These are phyloP conservation scores for Phytophthora crassamura DNA, from an alignment of 352 stramenopile species.

Conservation along the genomic window DNA sequence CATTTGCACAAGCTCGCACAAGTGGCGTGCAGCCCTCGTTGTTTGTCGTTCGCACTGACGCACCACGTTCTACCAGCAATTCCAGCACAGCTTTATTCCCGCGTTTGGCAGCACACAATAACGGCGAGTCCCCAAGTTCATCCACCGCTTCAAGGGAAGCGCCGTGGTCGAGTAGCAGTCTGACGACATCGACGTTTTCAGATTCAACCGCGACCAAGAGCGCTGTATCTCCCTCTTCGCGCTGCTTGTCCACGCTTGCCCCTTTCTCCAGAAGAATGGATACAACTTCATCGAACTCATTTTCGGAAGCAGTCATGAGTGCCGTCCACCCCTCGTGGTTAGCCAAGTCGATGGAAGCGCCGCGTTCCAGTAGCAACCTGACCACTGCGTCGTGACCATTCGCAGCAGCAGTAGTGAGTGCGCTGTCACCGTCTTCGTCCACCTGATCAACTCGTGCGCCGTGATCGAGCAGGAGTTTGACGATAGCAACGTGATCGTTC, in stretches of 20 bases:
- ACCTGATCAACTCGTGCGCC: conserved; percentile 2
- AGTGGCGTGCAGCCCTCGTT: conserved; percentile 1
- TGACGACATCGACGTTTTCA: not conserved
- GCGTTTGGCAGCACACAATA: conserved; percentile 7
- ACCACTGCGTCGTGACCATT: conserved; percentile 5
- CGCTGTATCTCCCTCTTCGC: not conserved
- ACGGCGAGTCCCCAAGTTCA: conserved; percentile 1
- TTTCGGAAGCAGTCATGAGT: not conserved
- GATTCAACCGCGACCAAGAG: conserved; percentile 1
- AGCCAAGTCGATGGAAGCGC: not conserved
- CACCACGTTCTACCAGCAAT: conserved; percentile 4
- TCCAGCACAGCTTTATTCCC: conserved; percentile 6
- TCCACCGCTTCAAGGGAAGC: conserved; percentile 14
- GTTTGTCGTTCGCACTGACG: conserved; percentile 4
- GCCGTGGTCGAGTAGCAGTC: conserved; percentile 12
- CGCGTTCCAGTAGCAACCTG: not conserved
- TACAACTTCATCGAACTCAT: not conserved
- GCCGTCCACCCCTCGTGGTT: conserved; percentile 8
- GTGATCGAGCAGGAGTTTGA: conserved; percentile 3
- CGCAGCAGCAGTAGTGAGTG: conserved; percentile 9
- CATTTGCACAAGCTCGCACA: not conserved
- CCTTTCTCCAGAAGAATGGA: conserved; percentile 9
- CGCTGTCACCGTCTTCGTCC: conserved; percentile 8
- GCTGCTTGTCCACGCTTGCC: conserved; percentile 13
- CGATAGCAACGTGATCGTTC: not conserved